These are phyloP conservation scores for Yamadazyma atmosphaerica DNA, from an alignment of 1,139 yeast species.

Conservation along the genomic window DNA sequence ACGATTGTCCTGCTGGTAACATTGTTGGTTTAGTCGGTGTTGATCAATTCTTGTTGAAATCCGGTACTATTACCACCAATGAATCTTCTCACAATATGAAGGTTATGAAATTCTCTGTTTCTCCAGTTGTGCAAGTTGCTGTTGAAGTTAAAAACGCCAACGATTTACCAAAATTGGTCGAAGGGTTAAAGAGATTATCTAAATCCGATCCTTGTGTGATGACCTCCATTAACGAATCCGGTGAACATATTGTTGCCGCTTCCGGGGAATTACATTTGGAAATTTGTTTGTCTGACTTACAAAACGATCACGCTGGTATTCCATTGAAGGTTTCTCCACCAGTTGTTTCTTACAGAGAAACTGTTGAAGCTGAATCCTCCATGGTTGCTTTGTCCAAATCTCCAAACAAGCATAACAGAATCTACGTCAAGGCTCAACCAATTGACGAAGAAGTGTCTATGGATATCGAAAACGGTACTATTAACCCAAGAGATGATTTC, in stretches of 20 bases:
- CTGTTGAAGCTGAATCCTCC: constrained; percentile 90
- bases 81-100: constrained; percentile 99
- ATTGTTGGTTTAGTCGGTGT: constrained; percentile 99
- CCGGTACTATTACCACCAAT: constrained; percentile 97
- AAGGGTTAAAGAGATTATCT: constrained; percentile 99
- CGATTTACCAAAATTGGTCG: constrained; percentile 99
- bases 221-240: constrained; percentile 83
- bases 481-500: constrained; percentile 97
- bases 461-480: constrained; percentile 92
- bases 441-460: constrained; percentile 87
- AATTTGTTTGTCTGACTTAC: constrained; percentile 94
- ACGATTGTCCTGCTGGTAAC: constrained; percentile 99
- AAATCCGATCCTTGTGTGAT: constrained; percentile 99
- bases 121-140: constrained; percentile 99
- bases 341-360: constrained; percentile 98
- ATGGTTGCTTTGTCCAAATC: constrained; percentile 98
- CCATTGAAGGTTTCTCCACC: constrained; percentile 98
- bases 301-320: constrained; percentile 99
- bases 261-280: constrained; percentile 99
- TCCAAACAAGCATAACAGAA: constrained; percentile 99
- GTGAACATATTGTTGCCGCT: constrained; percentile 99
- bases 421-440: constrained; percentile 97
- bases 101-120: constrained; percentile 99
- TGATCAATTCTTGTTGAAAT: constrained; percentile 98
- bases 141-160: constrained; percentile 99